These are phyloP conservation scores for Cymbopogon citratus DNA, from an alignment of 176 grass and related monocot species.

Conservation along the genomic window DNA sequence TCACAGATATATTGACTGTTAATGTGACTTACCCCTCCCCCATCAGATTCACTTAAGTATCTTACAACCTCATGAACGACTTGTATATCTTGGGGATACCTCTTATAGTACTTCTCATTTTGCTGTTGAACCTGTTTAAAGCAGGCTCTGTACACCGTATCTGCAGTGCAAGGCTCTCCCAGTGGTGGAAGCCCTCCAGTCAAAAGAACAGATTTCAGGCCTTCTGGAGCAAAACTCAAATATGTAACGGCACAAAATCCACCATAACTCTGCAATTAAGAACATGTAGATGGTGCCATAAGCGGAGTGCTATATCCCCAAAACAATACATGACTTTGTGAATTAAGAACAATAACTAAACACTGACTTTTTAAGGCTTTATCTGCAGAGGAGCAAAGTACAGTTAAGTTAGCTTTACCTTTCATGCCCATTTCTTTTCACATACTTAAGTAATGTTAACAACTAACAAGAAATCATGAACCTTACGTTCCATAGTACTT, in stretches of 20 bases:
- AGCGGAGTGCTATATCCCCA: neutral
- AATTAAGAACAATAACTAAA: conserved; percentile 5
- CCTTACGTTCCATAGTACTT: neutral
- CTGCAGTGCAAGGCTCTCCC: conserved; percentile 61
- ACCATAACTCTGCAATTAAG: conserved; percentile 65
- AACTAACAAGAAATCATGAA: neutral
- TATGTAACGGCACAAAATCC: conserved; percentile 97
- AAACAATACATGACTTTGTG: neutral
- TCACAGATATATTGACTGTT: neutral
- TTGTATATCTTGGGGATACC: conserved; percentile 80
- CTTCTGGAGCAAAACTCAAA: conserved; percentile 94
- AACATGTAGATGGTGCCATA: neutral
- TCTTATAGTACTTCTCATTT: conserved; percentile 91
- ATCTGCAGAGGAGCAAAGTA: neutral
- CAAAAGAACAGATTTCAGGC: conserved; percentile 82
- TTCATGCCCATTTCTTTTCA: neutral
- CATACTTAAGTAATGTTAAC: neutral
- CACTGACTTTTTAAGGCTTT: neutral
- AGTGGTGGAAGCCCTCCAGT: conserved; percentile 90
- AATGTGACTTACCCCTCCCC: conserved; percentile 68
- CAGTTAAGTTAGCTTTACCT: neutral
- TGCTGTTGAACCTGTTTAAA: conserved; percentile 81
- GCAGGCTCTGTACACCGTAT: conserved; percentile 77
- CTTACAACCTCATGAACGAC: conserved; percentile 67
- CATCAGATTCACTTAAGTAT: conserved; percentile 67